Percentiles rank a stretch among this genome's conserved stretches.
Conservation (phyloP, 2,329 filamentous ascomycete species). For the Balansia obtecta region DNA sequence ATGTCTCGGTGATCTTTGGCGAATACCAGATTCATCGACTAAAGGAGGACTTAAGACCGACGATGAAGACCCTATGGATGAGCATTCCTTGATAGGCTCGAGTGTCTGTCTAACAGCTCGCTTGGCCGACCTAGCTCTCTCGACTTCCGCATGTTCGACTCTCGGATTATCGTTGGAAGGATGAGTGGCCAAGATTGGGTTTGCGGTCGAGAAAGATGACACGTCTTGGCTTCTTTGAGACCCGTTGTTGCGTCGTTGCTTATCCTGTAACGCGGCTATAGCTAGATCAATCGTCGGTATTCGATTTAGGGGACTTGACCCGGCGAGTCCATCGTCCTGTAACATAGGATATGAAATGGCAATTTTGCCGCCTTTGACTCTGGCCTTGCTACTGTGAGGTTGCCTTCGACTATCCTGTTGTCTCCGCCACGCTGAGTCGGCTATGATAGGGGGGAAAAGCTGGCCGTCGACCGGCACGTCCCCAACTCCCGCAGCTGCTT, state of each 20-base stretch:
- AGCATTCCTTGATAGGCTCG: slow-evolving; percentile 4
- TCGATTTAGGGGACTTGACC: slow-evolving; percentile 28
- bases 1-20: slow-evolving; percentile 38
- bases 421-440: slow-evolving; percentile 14
- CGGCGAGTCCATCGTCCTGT: slow-evolving; percentile 13
- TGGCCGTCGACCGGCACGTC: slow-evolving; percentile 27
- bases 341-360: slow-evolving; percentile 39
- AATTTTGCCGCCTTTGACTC: slow-evolving; percentile 24
- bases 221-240: slow-evolving; percentile 15
- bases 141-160: slow-evolving; percentile 26
- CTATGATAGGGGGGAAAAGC: slow-evolving; percentile 29
- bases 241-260: slow-evolving; percentile 25
- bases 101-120: slow-evolving; percentile 1
- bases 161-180: slow-evolving; percentile 11
- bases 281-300: slow-evolving; percentile 38
- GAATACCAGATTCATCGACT: slow-evolving; percentile 23
- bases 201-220: not conserved
- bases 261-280: slow-evolving; percentile 34
- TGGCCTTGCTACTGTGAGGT: slow-evolving; percentile 15
- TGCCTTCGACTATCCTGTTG: slow-evolving; percentile 7
- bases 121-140: not conserved
- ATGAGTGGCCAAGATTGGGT: not conserved
- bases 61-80: slow-evolving; percentile 11
- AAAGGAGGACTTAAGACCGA: slow-evolving; percentile 29
- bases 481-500: slow-evolving; percentile 23